A percentile compares a stretch with the other conserved stretches of the same genome.
Evolutionary conservation across 345 rosid species (phyloP).

Genomic region (Microcos paniculata): DNA sequence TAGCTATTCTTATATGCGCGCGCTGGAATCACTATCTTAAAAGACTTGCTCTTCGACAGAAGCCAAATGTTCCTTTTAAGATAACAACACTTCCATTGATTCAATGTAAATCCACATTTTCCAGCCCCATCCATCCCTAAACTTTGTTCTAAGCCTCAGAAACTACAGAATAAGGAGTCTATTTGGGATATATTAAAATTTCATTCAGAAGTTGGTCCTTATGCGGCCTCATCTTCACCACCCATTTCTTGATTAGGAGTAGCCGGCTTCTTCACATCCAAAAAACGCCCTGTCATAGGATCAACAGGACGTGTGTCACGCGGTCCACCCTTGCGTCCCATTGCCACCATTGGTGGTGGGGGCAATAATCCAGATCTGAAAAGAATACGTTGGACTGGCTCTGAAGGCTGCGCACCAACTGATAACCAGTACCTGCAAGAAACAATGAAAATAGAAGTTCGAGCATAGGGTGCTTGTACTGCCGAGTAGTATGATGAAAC

Average conservation of each 20-base stretch:
- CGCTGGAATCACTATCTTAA: not conserved
- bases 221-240: no score
- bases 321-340: constrained; percentile 83
- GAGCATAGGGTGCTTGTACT: not conserved
- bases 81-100: not conserved
- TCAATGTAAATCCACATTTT: not conserved
- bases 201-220: not conserved
- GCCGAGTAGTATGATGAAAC: not conserved
- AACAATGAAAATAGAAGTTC: not conserved
- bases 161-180: not conserved
- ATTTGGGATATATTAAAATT: not conserved
- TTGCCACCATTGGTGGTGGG: constrained; percentile 82
- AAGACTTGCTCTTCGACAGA: not conserved
- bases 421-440: constrained; percentile 88
- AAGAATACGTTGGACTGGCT: constrained; percentile 73
- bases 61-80: not conserved
- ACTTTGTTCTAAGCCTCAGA: not conserved
- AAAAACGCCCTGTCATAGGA: constrained; percentile 72
- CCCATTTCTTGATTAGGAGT: not conserved
- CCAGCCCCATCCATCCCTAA: not conserved
- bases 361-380: constrained; percentile 89
- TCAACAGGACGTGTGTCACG: constrained; percentile 70
- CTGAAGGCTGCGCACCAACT: constrained; percentile 95
- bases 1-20: not conserved
- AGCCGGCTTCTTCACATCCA: constrained; percentile 37